Conservation (phyloP, 176 grass and related monocot species). For the Triticum dicoccoides region DNA sequence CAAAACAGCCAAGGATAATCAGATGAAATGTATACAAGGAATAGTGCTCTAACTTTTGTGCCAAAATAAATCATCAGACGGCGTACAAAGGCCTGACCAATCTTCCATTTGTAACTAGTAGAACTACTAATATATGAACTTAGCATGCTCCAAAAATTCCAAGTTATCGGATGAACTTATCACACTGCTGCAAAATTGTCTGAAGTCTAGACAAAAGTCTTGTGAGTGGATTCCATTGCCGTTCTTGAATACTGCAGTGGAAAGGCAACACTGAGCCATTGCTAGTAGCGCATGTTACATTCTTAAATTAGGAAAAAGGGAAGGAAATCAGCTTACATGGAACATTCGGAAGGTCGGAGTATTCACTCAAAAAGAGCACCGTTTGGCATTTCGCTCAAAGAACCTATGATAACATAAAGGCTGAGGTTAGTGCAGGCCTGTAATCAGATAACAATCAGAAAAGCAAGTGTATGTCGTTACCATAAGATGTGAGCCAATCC, state of each 20-base stretch:
- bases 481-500: constrained; percentile 23
- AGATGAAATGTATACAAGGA: neutral
- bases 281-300: neutral
- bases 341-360: neutral
- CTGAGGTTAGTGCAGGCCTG: neutral
- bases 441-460: neutral
- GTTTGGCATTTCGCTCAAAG: neutral
- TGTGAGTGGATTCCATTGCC: neutral
- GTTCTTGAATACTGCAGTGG: neutral
- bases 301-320: neutral
- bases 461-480: constrained; percentile 21
- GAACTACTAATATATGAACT: neutral
- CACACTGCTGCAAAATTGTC: neutral
- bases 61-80: neutral
- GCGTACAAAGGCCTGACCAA: neutral
- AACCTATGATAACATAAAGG: neutral
- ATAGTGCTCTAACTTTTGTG: neutral
- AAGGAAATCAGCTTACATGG: constrained; percentile 13
- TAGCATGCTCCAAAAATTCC: neutral
- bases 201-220: neutral
- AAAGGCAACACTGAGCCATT: neutral
- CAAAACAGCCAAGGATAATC: neutral
- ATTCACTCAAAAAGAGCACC: neutral
- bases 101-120: constrained; percentile 2
- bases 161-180: no score